These are phyloP conservation scores for Pythium rishiriense DNA, from an alignment of 352 stramenopile genomes.

Conservation along the genomic window DNA sequence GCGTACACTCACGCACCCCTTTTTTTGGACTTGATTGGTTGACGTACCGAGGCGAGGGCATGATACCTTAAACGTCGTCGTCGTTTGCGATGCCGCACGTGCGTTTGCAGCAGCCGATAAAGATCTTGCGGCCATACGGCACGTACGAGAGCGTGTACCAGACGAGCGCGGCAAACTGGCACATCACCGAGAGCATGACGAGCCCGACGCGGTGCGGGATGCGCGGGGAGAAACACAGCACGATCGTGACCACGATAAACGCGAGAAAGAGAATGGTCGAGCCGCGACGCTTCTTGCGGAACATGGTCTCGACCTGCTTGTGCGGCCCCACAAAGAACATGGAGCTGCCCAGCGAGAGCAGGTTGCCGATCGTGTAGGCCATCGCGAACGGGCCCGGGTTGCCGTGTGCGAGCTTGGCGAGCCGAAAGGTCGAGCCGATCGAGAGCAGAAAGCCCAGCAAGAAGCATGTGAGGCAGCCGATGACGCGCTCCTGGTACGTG, in stretches of 20 bases:
- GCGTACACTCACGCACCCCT: not conserved
- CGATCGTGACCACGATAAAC: conserved; percentile 78
- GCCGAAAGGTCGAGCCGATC: conserved; percentile 77
- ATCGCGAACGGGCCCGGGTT: conserved; percentile 83
- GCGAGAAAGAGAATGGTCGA: conserved; percentile 73
- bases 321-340: conserved; percentile 86
- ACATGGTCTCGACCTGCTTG: conserved; percentile 86
- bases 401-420: conserved; percentile 73
- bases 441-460: conserved; percentile 79
- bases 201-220: conserved; percentile 70
- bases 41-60: too few relatives aligned
- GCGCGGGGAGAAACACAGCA: conserved; percentile 68
- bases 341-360: conserved; percentile 76
- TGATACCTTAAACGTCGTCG: conserved; percentile 45
- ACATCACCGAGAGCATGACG: conserved; percentile 71
- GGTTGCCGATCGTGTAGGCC: conserved; percentile 85
- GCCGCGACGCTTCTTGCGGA: conserved; percentile 68
- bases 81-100: conserved; percentile 44
- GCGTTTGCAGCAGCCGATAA: conserved; percentile 65
- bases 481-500: conserved; percentile 83
- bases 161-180: conserved; percentile 76
- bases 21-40: not conserved
- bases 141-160: conserved; percentile 91
- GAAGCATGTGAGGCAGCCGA: conserved; percentile 83
- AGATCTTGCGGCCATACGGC: conserved; percentile 79